Evolutionary conservation across 2,329 filamentous ascomycete species (phyloP), one percentile per base, ranked within the genome.

Genomic region (Aureobasidium sp.): DNA sequence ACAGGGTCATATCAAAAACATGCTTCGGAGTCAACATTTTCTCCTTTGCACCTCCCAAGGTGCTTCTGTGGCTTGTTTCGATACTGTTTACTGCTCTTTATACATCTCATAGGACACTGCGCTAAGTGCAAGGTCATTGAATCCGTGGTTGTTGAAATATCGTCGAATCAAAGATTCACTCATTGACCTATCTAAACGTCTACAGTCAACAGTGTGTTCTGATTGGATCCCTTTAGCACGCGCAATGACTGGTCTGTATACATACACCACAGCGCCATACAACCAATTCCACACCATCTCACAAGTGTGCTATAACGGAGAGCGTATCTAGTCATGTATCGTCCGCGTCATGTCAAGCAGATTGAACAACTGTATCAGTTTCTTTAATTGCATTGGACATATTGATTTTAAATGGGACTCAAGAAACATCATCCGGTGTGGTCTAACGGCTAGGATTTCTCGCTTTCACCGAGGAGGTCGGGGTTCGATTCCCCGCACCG

Each of bases 401-500:
- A 20, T 41, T n/a, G 5, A 6, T 7, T 5, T n/a, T 41, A 6
- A 7, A 7, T 7, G 3, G 14, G 20, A 3, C 5, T 7, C 3
- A 12, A 27, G 36, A 1, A 6, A 44, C n/a, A 39, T 36, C 34
- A 48, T 64, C 63, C 63, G 59, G 56, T 57, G 47, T 64, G 63
- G 63, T 64, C 63, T 65, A 65, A 63, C 63, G 64, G 64, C 62
- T 65, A 65, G 64, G 64, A 65, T 65, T 65, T 65, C 48, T 65
- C 64, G 64, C 64, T 65, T 63, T 65, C 64, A 65, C 64, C 64
- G 64, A 65, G 56, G 62, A 66, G 65, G 65, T 64, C 65, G 65
- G 65, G 65, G 65, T 66, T 66, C 65, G 64, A 66, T 65, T 66
- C 65, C 65, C 65, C 65, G 65, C 57, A 62, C 62, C 64, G 65